Evolutionary conservation across 495 filamentous ascomycete genomes (phyloP).

Genomic region (Astrothelium subdiscretum): DNA sequence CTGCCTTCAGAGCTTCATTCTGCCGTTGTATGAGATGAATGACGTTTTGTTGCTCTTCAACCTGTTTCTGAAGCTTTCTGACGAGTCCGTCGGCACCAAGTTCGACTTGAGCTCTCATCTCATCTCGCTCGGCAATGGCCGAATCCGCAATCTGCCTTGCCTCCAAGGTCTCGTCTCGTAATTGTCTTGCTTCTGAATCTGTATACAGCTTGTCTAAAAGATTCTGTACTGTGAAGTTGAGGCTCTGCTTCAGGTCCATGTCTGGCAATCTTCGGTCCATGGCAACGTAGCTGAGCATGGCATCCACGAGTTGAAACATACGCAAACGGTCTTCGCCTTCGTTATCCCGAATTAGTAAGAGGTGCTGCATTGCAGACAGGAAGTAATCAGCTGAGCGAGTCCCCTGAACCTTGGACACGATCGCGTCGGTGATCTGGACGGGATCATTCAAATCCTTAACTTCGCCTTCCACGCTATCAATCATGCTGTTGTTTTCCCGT

Average conservation of each 20-base stretch:
- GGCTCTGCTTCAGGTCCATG: slow-evolving; percentile 91
- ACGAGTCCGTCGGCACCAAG: slow-evolving; percentile 90
- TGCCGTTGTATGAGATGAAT: slow-evolving; percentile 83
- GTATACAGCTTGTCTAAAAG: slow-evolving; percentile 92
- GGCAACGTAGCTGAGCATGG: slow-evolving; percentile 96
- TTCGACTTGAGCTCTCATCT: slow-evolving; percentile 85
- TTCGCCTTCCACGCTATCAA: slow-evolving; percentile 81
- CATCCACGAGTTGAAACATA: slow-evolving; percentile 96
- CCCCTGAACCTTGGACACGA: slow-evolving; percentile 73
- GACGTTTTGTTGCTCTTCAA: slow-evolving; percentile 81
- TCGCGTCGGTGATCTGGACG: slow-evolving; percentile 84
- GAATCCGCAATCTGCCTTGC: slow-evolving; percentile 86
- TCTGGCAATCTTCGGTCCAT: slow-evolving; percentile 95
- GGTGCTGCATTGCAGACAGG: slow-evolving; percentile 85
- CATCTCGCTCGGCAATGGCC: slow-evolving; percentile 91
- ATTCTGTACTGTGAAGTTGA: slow-evolving; percentile 95
- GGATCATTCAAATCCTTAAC: slow-evolving; percentile 92
- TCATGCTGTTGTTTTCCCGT: slow-evolving; percentile 76
- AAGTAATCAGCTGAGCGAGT: slow-evolving; percentile 89
- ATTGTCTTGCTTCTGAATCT: slow-evolving; percentile 84
- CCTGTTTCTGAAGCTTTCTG: slow-evolving; percentile 79
- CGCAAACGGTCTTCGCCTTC: slow-evolving; percentile 83
- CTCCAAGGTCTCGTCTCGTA: slow-evolving; percentile 80
- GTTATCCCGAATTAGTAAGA: slow-evolving; percentile 86
- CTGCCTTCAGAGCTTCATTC: slow-evolving; percentile 74